phyloP scores from a whole-genome alignment of 306 rosid genomes.

The Lathyrus oleraceus region DNA sequence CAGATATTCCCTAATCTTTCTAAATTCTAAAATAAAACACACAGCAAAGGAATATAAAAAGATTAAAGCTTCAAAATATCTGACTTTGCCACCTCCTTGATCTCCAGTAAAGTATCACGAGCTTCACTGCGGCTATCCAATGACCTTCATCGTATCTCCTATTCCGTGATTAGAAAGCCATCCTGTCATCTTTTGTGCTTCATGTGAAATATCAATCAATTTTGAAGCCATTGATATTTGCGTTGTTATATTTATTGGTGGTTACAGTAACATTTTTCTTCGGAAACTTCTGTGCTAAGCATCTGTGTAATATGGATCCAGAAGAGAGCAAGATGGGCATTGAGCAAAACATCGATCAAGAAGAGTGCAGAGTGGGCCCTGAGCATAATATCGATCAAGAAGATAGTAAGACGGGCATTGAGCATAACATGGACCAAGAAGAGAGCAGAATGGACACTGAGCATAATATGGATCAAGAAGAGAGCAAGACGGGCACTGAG shows the following conservation, averaged over 20 bases:
- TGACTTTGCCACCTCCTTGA: background rate
- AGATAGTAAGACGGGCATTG: constrained; percentile 21
- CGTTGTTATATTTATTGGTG: background rate
- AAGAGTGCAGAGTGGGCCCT: constrained; percentile 16
- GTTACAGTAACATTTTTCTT: constrained; percentile 27
- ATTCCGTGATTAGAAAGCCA: background rate
- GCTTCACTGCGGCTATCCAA: background rate
- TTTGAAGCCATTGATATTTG: background rate
- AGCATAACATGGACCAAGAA: constrained; percentile 25
- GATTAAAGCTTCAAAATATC: background rate
- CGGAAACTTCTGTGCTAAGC: constrained; percentile 12
- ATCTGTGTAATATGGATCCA: constrained; percentile 26
- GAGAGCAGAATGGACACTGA: constrained; percentile 14
- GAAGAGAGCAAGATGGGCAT: constrained; percentile 28
- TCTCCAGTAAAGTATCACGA: background rate
- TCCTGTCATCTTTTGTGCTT: constrained; percentile 1
- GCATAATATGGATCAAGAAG: constrained; percentile 12
- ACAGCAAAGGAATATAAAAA: background rate
- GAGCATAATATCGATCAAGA: constrained; percentile 20
- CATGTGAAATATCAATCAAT: background rate
- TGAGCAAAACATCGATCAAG: constrained; percentile 1
- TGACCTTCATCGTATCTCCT: background rate
- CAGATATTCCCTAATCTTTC: background rate
- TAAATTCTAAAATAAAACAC: background rate
- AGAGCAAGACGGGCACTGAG: constrained; percentile 21